phyloP scores from a whole-genome alignment of 2,329 filamentous ascomycete species.

The Penicillium sp. region DNA sequence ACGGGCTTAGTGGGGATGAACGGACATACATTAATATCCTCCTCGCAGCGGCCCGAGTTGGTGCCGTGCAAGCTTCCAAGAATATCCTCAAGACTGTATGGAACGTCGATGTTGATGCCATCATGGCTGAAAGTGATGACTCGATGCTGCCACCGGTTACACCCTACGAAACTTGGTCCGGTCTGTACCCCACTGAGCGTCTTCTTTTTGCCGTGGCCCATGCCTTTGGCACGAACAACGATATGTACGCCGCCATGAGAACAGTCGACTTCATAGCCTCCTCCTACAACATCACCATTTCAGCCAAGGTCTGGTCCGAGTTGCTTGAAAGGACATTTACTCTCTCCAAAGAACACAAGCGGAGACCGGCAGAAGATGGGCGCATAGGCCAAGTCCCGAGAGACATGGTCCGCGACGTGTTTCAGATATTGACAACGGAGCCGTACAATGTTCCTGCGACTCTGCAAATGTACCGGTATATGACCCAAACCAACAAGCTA shows the following conservation, averaged over 20 bases:
- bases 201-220: slow-evolving; percentile 62
- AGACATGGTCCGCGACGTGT: slow-evolving; percentile 47
- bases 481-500: slow-evolving; percentile 26
- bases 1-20: slow-evolving; percentile 42
- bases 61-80: slow-evolving; percentile 41
- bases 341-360: slow-evolving; percentile 35
- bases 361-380: slow-evolving; percentile 2
- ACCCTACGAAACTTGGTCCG: slow-evolving; percentile 42
- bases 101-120: slow-evolving; percentile 44
- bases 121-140: slow-evolving; percentile 31
- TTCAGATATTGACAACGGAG: slow-evolving; percentile 50
- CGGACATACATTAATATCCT: slow-evolving; percentile 48
- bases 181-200: slow-evolving; percentile 49
- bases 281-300: slow-evolving; percentile 51
- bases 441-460: slow-evolving; percentile 51
- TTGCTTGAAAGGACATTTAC: slow-evolving; percentile 61
- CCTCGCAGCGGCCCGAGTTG: slow-evolving; percentile 46
- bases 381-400: slow-evolving; percentile 30
- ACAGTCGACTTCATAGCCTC: slow-evolving; percentile 56
- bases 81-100: slow-evolving; percentile 46
- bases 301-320: slow-evolving; percentile 54
- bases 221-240: slow-evolving; percentile 57
- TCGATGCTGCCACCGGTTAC: slow-evolving; percentile 30
- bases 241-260: slow-evolving; percentile 51
- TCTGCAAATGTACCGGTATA: slow-evolving; percentile 46